A percentile compares a stretch with the other conserved stretches of the same genome.
phyloP scores from a whole-genome alignment of 352 stramenopile genomes.

The Phytopythium aichiense region DNA sequence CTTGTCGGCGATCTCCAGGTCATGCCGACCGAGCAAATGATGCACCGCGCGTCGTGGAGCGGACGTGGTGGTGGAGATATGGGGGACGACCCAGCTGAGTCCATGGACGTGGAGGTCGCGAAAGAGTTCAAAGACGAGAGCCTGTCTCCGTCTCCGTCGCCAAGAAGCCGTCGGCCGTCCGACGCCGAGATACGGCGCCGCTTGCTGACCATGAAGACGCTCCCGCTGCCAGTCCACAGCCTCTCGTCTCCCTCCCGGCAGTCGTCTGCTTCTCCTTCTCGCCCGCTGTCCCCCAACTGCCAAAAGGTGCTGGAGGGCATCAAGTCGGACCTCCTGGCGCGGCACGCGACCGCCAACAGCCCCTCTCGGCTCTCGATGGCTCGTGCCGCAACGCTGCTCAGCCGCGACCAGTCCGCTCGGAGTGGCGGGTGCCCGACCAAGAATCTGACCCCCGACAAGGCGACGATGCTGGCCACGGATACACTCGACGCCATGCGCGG shows the following conservation, averaged over 20 bases:
- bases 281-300: conserved; percentile 29
- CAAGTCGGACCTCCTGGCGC: conserved; percentile 29
- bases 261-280: conserved; percentile 14
- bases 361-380: conserved; percentile 8
- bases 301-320: conserved; percentile 45
- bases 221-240: not conserved
- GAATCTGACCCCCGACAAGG: conserved; percentile 5
- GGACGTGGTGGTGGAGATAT: not conserved
- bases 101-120: conserved; percentile 4
- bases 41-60: not conserved
- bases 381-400: conserved; percentile 4
- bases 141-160: not conserved
- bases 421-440: not conserved
- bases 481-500: conserved; percentile 20
- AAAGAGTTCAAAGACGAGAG: not conserved
- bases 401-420: conserved; percentile 8
- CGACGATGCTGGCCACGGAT: conserved; percentile 8
- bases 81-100: conserved; percentile 6
- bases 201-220: conserved; percentile 28
- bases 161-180: conserved; percentile 5
- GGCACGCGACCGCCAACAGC: conserved; percentile 15
- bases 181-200: conserved; percentile 32
- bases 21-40: conserved; percentile 25
- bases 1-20: conserved; percentile 59
- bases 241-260: not conserved